Conservation (phyloP, 768 basidiomycete genomes). For the Obba rivulosa region DNA sequence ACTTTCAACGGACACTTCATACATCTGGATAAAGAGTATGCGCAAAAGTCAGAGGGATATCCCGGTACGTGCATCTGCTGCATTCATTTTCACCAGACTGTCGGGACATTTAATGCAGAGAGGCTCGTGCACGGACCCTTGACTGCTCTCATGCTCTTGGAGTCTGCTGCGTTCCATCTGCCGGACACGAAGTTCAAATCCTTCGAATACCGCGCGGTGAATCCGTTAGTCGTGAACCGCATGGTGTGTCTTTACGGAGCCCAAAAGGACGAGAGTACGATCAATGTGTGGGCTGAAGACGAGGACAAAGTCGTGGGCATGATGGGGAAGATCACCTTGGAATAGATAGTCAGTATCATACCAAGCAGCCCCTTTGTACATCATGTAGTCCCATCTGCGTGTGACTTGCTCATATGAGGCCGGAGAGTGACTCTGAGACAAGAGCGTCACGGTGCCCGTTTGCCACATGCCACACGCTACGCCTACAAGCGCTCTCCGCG, state of each 20-base stretch:
- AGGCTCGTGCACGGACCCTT: conserved; percentile 83
- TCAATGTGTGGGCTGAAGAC: conserved; percentile 55
- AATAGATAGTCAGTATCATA: too few relatives aligned
- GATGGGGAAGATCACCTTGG: conserved; percentile 44
- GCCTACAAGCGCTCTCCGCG: conserved; percentile 2
- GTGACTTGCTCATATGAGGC: too few relatives aligned
- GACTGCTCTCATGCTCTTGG: conserved; percentile 74
- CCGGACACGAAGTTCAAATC: conserved; percentile 40
- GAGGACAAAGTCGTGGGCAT: conserved; percentile 58
- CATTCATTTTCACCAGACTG: conserved; percentile 1
- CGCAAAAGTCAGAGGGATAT: conserved; percentile 64
- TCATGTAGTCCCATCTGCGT: too few relatives aligned
- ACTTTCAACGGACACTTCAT: conserved; percentile 85
- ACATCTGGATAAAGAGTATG: conserved; percentile 75
- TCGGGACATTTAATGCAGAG: conserved; percentile 36
- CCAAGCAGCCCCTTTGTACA: too few relatives aligned
- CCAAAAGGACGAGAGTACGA: conserved; percentile 30
- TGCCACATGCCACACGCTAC: neutral
- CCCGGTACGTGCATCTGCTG: conserved; percentile 41
- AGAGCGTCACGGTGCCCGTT: neutral
- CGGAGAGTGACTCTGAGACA: too few relatives aligned
- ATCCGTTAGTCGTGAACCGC: conserved; percentile 53
- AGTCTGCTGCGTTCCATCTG: conserved; percentile 46
- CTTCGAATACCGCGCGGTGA: conserved; percentile 69
- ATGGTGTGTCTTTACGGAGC: conserved; percentile 42